Conservation (phyloP, 495 filamentous ascomycete species). For the Penicillium cataractarum region DNA sequence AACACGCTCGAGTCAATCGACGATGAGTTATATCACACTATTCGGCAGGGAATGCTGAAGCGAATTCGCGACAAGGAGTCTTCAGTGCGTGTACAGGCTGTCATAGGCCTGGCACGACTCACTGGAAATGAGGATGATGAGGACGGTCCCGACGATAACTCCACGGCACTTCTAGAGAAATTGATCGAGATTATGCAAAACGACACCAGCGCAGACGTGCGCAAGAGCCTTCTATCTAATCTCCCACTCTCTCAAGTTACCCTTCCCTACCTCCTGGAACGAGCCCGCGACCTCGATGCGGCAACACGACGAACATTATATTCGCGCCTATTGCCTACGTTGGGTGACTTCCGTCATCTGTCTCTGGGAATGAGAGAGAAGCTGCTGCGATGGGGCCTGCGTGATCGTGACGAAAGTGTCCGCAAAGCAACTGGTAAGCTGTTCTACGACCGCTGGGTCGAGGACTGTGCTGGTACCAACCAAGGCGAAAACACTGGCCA, state of each 20-base stretch:
- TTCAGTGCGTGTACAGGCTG: conserved; percentile 91
- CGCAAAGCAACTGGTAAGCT: conserved; percentile 86
- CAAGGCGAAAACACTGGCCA: conserved; percentile 51
- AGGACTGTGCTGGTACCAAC: conserved; percentile 78
- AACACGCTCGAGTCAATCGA: conserved; percentile 91
- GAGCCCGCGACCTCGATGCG: conserved; percentile 85
- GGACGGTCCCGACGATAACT: conserved; percentile 68
- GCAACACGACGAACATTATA: conserved; percentile 84
- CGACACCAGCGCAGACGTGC: conserved; percentile 90
- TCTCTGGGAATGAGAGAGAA: conserved; percentile 96
- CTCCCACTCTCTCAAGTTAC: conserved; percentile 78
- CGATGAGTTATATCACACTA: conserved; percentile 81
- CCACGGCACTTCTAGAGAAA: conserved; percentile 69
- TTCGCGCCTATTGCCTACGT: conserved; percentile 79
- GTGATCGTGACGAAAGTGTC: conserved; percentile 93
- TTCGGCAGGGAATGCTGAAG: conserved; percentile 75
- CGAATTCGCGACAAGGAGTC: conserved; percentile 91
- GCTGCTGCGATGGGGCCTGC: conserved; percentile 90
- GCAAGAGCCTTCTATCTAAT: conserved; percentile 85
- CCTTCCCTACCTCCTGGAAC: conserved; percentile 88
- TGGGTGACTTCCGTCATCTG: conserved; percentile 95
- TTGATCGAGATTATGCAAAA: conserved; percentile 93
- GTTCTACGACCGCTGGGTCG: conserved; percentile 94
- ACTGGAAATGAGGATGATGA: conserved; percentile 80
- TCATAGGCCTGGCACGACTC: conserved; percentile 80